These are phyloP conservation scores for Aristolochia californica DNA, from an alignment of 164 flowering plant species.

Conservation along the genomic window DNA sequence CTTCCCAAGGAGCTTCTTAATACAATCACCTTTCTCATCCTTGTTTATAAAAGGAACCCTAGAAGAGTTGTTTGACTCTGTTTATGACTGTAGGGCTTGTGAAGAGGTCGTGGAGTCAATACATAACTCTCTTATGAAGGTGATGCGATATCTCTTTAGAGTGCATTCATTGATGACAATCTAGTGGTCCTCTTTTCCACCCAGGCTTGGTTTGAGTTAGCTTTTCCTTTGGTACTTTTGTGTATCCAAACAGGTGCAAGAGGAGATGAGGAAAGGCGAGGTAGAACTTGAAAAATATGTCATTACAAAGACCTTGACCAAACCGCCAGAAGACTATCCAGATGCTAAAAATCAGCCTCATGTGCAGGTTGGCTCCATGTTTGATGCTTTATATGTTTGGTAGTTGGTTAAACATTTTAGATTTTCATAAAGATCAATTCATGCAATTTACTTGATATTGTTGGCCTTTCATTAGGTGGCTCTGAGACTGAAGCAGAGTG, in stretches of 20 bases:
- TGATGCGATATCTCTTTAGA: slow-evolving; percentile 10
- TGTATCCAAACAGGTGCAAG: slow-evolving; percentile 55
- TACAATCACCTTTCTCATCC: too few species aligned
- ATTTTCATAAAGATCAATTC: too few species aligned
- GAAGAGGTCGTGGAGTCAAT: slow-evolving; percentile 94
- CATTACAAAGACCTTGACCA: slow-evolving; percentile 83
- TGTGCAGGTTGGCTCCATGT: slow-evolving; percentile 52
- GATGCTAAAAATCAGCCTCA: slow-evolving; percentile 97
- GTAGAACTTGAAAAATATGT: slow-evolving; percentile 83
- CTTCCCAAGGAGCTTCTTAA: too few species aligned
- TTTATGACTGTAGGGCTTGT: slow-evolving; percentile 44
- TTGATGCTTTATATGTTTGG: slow-evolving; percentile 4
- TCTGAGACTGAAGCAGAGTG: slow-evolving; percentile 71
- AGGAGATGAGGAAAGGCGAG: slow-evolving; percentile 90
- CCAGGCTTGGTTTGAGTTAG: not conserved
- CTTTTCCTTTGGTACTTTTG: not conserved
- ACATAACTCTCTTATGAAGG: slow-evolving; percentile 81
- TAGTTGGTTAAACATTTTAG: too few species aligned
- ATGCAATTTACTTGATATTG: not conserved
- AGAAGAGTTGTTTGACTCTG: too few species aligned
- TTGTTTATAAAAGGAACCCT: too few species aligned
- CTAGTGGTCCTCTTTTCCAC: not conserved
- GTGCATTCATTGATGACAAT: too few species aligned
- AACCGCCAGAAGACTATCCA: slow-evolving; percentile 91
- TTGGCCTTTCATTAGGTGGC: slow-evolving; percentile 53